Base-by-base conservation (phyloP, 495 filamentous ascomycete species). In the Penicillium herquei region DNA sequence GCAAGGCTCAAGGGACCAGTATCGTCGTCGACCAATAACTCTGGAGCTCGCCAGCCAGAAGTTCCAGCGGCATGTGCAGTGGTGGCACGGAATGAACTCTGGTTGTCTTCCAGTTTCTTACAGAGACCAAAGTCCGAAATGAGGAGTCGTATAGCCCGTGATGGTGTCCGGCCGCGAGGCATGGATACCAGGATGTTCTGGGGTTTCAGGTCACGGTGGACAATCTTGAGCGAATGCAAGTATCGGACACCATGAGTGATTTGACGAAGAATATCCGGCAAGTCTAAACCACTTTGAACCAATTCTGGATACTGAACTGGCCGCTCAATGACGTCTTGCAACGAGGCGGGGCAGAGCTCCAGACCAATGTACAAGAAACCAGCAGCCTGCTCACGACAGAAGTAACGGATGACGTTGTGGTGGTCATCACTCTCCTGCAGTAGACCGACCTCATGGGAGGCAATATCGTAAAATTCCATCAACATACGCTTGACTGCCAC, bases 71-170 rank as follows among this genome's bases (percentile, higher is more conserved):
- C 92, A 63, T 96, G 92, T 10, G 91, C 91, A 2, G 93, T 98
- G 4, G 94, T 96, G 7, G 92, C 90, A 16, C 92, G 87, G 69
- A 98, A 92, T 0, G 94, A 98, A 47, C 91, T 96, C 63, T 92
- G 90, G 43, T 95, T 92, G 52, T 89, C 91, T 52, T 97, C 94
- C n/a, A 98, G 74, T 65, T 96, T 97, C 79, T 98, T 98, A 71
- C 94, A 98, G 16, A 98, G 82, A 11, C 94, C 94, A 69, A 98
- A 98, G 71, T 98, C 94, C 1, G 95, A 97, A 34, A 98, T 96
- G 9, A 98, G 84, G 4, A 98, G 77, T 13, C 93, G 88, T n/a
- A 76, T 59, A 7, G 70, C 65, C 9, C 62, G 61, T 1, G 65
- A 56, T 0, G 67, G 55, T 1, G 59, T 63, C 34, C 76, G 74